Percentiles rank a stretch among this genome's conserved stretches.
Conservation (phyloP, 1,139 yeast genomes). For the Yamadazyma buinensis region DNA sequence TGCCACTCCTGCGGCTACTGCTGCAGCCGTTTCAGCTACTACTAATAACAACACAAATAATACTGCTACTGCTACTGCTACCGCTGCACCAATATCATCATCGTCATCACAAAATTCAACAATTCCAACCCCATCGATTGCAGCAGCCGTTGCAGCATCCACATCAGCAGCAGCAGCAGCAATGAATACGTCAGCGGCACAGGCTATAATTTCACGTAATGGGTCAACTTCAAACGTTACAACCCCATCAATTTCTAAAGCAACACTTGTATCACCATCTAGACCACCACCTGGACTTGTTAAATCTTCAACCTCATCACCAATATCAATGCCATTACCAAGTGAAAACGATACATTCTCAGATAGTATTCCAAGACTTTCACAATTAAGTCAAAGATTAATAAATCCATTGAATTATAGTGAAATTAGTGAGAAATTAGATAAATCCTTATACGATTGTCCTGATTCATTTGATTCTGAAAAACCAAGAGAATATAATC, state of each 20-base stretch:
- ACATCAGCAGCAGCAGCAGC: constrained; percentile 8
- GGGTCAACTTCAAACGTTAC: constrained; percentile 4
- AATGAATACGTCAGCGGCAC: constrained; percentile 8
- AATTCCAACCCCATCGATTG: constrained; percentile 7
- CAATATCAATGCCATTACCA: constrained; percentile 11
- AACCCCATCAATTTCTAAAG: constrained; percentile 4
- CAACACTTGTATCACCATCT: constrained; percentile 6
- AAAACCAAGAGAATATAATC: constrained; percentile 75
- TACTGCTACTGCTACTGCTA: constrained; percentile 15
- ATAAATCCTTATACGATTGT: constrained; percentile 76
- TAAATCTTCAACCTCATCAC: constrained; percentile 17
- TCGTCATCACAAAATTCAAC: constrained; percentile 8
- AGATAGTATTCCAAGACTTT: constrained; percentile 29
- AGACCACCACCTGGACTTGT: constrained; percentile 16
- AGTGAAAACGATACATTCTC: constrained; percentile 18
- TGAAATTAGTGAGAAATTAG: constrained; percentile 57
- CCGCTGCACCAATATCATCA: constrained; percentile 9
- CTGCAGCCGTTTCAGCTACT: constrained; percentile 13
- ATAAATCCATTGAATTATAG: constrained; percentile 54
- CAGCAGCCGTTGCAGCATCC: neutral
- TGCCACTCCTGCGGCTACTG: neutral
- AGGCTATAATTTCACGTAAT: constrained; percentile 1
- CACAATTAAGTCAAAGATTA: constrained; percentile 33
- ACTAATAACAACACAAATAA: too few species aligned
- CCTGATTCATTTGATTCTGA: constrained; percentile 94